Evolutionary conservation across 768 basidiomycete genomes (phyloP), one percentile per base, ranked within the genome.

Genomic region (Termitomyces sp.): DNA sequence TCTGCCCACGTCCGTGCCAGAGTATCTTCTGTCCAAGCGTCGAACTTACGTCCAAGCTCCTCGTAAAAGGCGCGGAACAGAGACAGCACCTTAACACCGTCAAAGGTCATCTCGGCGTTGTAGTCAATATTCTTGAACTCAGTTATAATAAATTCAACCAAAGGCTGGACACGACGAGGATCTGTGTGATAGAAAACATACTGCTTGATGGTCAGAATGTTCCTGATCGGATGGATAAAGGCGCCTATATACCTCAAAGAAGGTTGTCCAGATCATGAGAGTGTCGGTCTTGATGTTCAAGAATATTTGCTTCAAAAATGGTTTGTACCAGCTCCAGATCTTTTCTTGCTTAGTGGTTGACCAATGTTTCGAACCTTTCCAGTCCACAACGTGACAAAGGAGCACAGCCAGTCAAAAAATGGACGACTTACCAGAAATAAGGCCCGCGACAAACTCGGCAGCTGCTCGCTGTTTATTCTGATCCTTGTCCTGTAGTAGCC

Each of bases 381-480:
- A 10, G 66, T 23, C 15, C 37, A 19, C 62, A 53, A 55, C 69
- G 52, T 40, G 21, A 44, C 33, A 42, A 26, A 33, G 26, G 15
- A 26, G 50, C 40, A 31, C n/a, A 37, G 5, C 10, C 23, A 31
- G 31, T 1, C 28, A 49, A n/a, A 38, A 17, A 26, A 19, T 47
- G 17, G 1, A 41, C 28, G 43, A 26, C 66, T 50, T 64, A 81
- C 86, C 87, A 60, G 80, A 78, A 23, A 89, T 68, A n/a, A 89
- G 58, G 26, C 88, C 88, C 2, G 88, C 89, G 8, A 94, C 67
- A 52, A 94, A 75, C 69, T 97, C 94, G 5, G 91, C 91, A 9
- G 90, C 86, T 3, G 90, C 92, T 31, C 94, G 78, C 66, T 92
- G 92, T 71, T 93, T 91, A 71, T 95, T 88, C 58, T 91, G 86